Base-by-base conservation (phyloP, 768 basidiomycete genomes). In the Leccinum longicurvipes region DNA sequence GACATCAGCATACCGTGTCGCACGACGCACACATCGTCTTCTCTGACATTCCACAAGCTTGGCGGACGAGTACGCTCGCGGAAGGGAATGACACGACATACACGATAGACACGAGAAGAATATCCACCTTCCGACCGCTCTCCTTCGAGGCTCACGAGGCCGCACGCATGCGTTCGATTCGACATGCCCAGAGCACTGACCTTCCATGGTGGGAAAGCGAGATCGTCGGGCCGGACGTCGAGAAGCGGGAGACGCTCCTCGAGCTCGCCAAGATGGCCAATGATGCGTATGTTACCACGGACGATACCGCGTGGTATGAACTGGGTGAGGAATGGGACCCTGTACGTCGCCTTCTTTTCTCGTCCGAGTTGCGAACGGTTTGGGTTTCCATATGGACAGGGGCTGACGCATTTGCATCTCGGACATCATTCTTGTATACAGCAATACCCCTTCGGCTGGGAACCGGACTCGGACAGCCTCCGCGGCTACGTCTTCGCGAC, bases 221-320 rank as follows among this genome's bases (percentile, higher is more conserved):
- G 56, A 75, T 92, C 1, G 52, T 75, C 3, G 89, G 76, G 0
- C 96, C 96, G 3, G 85, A 98, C 70, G 80, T 91, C 21, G 83
- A 85, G 63, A 83, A 81, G 50, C 77, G 91, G 42, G 82, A 86
- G 58, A 89, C 91, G 2, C 73, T 98, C 28, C 76, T 90, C 31
- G 76, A 83, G 56, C 79, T 99, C 47, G 96, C 94, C 10, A 97
- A 93, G 82, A 98, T 99, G 91, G 83, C 92, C 39, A 91, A 87
- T 65, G 93, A 98, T 67, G 93, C 96, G 47, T 98, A 98, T 74
- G 72, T 87, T 15, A 66, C 76, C 11, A 83, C 83, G 0, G 77
- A 78, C 8, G 83, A 87, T 53, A 56, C 71, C 6, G 80, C 68
- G 1, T 98, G 96, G 96, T 96, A 91, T 69, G 83, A 89, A 47